Evolutionary conservation across 1,139 yeast genomes (phyloP).

Genomic region (Candida neerlandica): DNA sequence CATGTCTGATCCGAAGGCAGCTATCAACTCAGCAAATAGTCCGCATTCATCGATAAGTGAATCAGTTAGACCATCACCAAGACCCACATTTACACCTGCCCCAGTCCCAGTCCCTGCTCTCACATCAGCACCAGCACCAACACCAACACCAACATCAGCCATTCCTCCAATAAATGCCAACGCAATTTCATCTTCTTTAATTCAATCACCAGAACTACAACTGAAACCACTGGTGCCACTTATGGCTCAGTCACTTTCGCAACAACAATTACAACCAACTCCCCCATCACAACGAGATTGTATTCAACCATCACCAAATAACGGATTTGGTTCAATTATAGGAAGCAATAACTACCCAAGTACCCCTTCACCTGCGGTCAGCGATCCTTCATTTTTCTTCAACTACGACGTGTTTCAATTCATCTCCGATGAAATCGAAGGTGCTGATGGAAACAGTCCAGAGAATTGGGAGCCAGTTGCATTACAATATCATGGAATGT

Average conservation of each 20-base stretch:
- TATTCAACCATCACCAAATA: neutral
- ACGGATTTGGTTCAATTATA: conserved; percentile 1
- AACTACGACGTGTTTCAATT: conserved; percentile 23
- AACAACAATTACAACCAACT: conserved; percentile 9
- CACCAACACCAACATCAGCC: neutral
- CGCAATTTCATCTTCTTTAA: neutral
- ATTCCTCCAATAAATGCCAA: neutral
- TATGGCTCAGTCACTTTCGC: neutral
- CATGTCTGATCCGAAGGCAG: neutral
- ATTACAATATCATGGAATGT: conserved; percentile 26
- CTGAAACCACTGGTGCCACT: neutral
- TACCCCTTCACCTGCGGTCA: conserved; percentile 12
- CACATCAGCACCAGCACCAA: neutral
- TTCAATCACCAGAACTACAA: neutral
- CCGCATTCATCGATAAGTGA: neutral
- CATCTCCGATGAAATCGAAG: conserved; percentile 22
- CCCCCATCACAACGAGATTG: conserved; percentile 3
- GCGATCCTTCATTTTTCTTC: conserved; percentile 22
- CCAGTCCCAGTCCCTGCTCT: neutral
- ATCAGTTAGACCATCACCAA: neutral
- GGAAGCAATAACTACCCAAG: conserved; percentile 6
- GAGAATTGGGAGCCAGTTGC: conserved; percentile 24
- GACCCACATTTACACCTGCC: neutral
- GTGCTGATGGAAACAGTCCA: conserved; percentile 7
- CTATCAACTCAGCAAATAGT: neutral